phyloP scores from a whole-genome alignment of 2,329 filamentous ascomycete species.

The Fusarium subtropicale region DNA sequence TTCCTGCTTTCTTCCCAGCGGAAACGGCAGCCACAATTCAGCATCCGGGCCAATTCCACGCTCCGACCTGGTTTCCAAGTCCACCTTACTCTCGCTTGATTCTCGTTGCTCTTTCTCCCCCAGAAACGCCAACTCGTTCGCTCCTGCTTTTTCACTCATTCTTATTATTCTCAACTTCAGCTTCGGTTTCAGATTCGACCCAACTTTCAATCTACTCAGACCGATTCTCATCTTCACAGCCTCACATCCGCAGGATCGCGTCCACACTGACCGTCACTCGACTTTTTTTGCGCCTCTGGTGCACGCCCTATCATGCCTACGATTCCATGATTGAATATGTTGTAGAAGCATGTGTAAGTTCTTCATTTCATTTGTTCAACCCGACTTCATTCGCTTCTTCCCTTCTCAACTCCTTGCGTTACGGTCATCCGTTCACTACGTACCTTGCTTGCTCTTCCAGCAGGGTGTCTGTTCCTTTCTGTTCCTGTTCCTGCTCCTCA shows the following conservation, averaged over 20 bases:
- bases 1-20: constrained; percentile 20
- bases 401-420: background rate
- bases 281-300: constrained; percentile 47
- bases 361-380: constrained; percentile 1
- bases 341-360: constrained; percentile 59
- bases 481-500: constrained; percentile 32
- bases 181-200: background rate
- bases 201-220: background rate
- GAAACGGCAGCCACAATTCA: constrained; percentile 31
- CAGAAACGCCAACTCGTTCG: constrained; percentile 30
- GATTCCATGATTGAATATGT: constrained; percentile 54
- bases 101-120: constrained; percentile 35
- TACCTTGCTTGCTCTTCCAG: constrained; percentile 19
- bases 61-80: constrained; percentile 29
- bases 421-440: constrained; percentile 7
- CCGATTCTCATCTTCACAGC: constrained; percentile 32
- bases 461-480: constrained; percentile 22
- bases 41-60: constrained; percentile 34
- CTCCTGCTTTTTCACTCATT: constrained; percentile 38
- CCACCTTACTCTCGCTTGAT: constrained; percentile 43
- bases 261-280: constrained; percentile 33
- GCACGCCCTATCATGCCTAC: constrained; percentile 51
- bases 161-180: constrained; percentile 15
- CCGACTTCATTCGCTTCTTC: constrained; percentile 1
- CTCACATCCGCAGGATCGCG: constrained; percentile 20